phyloP scores from a whole-genome alignment of 257 asterid species.

The Ballota nigra region DNA sequence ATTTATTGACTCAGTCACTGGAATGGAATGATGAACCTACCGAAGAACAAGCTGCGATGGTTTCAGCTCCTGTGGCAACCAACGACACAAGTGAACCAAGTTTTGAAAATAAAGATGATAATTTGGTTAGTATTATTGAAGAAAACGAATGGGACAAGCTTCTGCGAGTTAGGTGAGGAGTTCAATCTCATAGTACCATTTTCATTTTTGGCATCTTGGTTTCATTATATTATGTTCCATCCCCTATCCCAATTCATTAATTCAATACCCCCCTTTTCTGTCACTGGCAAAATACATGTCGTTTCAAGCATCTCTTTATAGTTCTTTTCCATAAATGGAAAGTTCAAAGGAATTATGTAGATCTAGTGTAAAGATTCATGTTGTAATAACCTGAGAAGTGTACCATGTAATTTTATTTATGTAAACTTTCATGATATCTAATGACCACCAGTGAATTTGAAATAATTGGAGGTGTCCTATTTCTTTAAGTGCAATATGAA shows the following conservation, averaged over 20 bases:
- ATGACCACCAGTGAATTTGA: background rate
- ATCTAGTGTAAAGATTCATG: background rate
- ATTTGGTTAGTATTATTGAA: slow-evolving; percentile 45
- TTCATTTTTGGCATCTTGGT: background rate
- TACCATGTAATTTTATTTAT: too few relatives aligned
- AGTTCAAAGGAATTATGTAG: background rate
- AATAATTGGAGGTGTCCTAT: background rate
- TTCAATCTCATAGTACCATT: slow-evolving; percentile 7
- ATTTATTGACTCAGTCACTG: slow-evolving; percentile 42
- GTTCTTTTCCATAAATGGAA: background rate
- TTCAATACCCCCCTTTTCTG: background rate
- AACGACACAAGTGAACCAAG: slow-evolving; percentile 45
- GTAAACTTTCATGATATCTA: background rate
- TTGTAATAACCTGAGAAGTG: background rate
- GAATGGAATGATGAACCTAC: slow-evolving; percentile 90
- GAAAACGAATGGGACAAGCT: slow-evolving; percentile 98
- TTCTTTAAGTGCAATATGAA: background rate
- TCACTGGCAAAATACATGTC: background rate
- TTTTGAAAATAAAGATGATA: slow-evolving; percentile 63
- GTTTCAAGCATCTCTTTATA: background rate
- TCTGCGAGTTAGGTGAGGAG: slow-evolving; percentile 77
- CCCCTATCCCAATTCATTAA: too few relatives aligned
- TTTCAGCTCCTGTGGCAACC: slow-evolving; percentile 37
- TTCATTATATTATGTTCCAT: background rate
- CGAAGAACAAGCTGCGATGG: slow-evolving; percentile 65